These are phyloP conservation scores for Prorocentrum cordatum DNA, from an alignment of 169 alveolate genomes.

Conservation along the genomic window DNA sequence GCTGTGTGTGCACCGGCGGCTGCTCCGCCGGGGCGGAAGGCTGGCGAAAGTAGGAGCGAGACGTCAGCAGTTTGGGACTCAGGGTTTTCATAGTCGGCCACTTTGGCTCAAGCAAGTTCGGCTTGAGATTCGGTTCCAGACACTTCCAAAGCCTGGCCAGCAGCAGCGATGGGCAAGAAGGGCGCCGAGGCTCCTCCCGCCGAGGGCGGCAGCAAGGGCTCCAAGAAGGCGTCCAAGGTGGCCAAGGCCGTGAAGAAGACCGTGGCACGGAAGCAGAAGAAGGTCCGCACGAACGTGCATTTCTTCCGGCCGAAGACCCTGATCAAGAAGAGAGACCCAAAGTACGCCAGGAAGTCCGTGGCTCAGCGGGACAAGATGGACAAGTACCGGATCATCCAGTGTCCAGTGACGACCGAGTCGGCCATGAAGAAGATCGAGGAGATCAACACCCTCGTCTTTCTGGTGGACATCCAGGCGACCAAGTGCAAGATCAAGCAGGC, in stretches of 20 bases:
- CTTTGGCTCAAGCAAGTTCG: too few relatives aligned
- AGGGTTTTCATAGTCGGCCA: too few relatives aligned
- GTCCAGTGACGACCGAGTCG: conserved; percentile 95
- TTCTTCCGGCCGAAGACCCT: conserved; percentile 62
- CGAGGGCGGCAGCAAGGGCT: neutral
- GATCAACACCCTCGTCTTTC: conserved; percentile 90
- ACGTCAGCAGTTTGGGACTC: too few relatives aligned
- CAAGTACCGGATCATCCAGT: conserved; percentile 61
- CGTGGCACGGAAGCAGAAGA: conserved; percentile 8
- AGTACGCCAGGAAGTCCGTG: conserved; percentile 40
- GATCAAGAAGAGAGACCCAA: conserved; percentile 10
- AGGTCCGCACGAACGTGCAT: conserved; percentile 66
- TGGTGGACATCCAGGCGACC: conserved; percentile 22
- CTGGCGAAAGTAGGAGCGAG: too few relatives aligned
- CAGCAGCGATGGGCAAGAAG: too few relatives aligned
- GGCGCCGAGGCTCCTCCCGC: neutral
- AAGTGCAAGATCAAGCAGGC: conserved; percentile 90
- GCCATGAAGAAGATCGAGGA: conserved; percentile 98
- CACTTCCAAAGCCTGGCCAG: too few relatives aligned
- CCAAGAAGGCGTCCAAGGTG: conserved; percentile 43
- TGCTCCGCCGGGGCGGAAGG: too few relatives aligned
- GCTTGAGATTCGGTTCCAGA: too few relatives aligned
- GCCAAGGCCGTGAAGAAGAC: conserved; percentile 46
- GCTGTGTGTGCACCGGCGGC: too few relatives aligned
- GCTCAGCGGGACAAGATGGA: conserved; percentile 54